These are phyloP conservation scores for Trichophyton schoenleinii DNA, from an alignment of 2,329 filamentous ascomycete genomes.

Conservation along the genomic window DNA sequence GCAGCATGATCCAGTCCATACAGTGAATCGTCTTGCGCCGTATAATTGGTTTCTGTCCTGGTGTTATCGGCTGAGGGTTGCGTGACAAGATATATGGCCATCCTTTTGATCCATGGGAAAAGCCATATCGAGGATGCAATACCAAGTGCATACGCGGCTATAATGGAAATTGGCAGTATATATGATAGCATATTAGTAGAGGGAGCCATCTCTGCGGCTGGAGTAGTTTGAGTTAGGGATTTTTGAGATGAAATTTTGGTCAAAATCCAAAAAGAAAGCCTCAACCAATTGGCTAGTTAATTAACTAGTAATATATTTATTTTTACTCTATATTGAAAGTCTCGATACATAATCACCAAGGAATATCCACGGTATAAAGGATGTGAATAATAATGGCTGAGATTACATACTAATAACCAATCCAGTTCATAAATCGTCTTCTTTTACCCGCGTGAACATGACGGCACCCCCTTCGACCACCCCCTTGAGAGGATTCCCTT, in stretches of 20 bases:
- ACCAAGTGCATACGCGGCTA: not conserved
- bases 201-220: not conserved
- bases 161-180: not conserved
- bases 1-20: constrained; percentile 47
- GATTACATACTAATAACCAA: not conserved
- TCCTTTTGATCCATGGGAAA: not conserved
- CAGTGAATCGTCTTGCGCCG: constrained; percentile 7
- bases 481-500: constrained; percentile 7
- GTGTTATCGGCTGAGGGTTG: not conserved
- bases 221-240: too few species aligned
- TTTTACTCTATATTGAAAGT: too few species aligned
- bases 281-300: too few species aligned
- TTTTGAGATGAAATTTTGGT: too few species aligned
- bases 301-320: too few species aligned
- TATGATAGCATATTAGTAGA: not conserved
- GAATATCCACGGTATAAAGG: too few species aligned
- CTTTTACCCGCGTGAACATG: constrained; percentile 6
- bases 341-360: too few species aligned
- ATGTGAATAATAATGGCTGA: not conserved
- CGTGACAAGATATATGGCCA: not conserved
- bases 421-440: not conserved
- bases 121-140: not conserved
- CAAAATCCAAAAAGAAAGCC: too few species aligned
- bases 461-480: constrained; percentile 7
- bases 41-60: not conserved